These are phyloP conservation scores for Syzygium aqueum DNA, from an alignment of 345 rosid genomes.

Conservation along the genomic window DNA sequence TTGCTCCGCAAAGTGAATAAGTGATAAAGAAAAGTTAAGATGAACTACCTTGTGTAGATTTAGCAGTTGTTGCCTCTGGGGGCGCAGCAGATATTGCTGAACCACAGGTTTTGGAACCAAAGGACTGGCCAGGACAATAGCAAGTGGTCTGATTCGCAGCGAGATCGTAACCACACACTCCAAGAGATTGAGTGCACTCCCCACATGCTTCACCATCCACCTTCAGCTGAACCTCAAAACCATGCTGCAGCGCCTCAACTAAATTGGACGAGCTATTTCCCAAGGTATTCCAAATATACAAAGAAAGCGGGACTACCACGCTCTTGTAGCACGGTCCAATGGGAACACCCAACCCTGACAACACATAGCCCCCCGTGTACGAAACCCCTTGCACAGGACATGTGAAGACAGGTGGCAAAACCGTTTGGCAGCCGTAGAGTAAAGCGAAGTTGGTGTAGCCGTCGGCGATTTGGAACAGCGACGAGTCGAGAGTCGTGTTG, in stretches of 20 bases:
- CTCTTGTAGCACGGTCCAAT: not conserved
- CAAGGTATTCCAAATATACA: accelerated
- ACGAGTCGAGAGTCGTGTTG: constrained; percentile 12
- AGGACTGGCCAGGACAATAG: not conserved
- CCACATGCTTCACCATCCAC: not conserved
- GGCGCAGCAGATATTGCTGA: not conserved
- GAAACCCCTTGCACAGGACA: not conserved
- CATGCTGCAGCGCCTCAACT: not conserved
- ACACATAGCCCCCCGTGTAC: not conserved
- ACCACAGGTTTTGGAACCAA: not conserved
- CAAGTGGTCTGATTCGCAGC: not conserved
- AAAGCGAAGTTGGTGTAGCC: constrained; percentile 7
- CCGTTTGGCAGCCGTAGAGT: constrained; percentile 1
- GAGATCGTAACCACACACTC: constrained; percentile 4
- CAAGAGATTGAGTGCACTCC: not conserved
- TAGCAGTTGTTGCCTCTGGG: not conserved
- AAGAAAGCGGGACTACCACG: constrained; percentile 7
- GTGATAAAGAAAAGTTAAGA: not conserved
- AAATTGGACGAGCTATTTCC: not conserved
- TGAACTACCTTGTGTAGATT: not conserved
- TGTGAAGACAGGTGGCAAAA: not conserved
- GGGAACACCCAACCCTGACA: not conserved
- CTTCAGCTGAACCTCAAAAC: constrained; percentile 9
- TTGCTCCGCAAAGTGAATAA: not conserved
- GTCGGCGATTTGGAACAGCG: not conserved